Percentiles rank a stretch among this genome's conserved stretches.
phyloP scores from a whole-genome alignment of 495 filamentous ascomycete genomes.

The Neurospora sp. region DNA sequence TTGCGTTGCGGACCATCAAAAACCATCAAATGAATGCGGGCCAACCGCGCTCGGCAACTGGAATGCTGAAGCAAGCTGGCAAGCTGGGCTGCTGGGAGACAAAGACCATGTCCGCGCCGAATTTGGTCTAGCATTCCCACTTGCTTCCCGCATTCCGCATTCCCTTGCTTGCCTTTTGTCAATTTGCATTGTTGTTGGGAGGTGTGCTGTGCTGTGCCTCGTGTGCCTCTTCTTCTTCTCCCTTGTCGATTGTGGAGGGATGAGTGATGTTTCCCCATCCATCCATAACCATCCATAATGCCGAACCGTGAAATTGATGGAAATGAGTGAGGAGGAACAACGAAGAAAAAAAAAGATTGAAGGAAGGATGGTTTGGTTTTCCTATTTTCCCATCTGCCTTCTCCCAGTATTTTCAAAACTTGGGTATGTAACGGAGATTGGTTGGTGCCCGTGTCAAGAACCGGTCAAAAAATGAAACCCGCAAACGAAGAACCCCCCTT shows the following conservation, averaged over 20 bases:
- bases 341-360: not conserved
- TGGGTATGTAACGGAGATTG: not conserved
- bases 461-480: not conserved
- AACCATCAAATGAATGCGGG: conserved; percentile 12
- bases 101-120: conserved; percentile 34
- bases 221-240: not conserved
- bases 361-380: not conserved
- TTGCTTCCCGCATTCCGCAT: not conserved
- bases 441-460: not conserved
- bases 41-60: not conserved
- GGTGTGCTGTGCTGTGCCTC: not conserved
- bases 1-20: not conserved
- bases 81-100: conserved; percentile 7
- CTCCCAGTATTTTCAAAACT: not conserved
- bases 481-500: not conserved
- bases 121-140: conserved; percentile 18
- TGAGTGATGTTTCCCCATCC: not conserved
- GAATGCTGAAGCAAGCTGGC: conserved; percentile 8
- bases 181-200: not conserved
- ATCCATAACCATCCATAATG: not conserved
- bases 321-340: not conserved
- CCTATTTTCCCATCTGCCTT: not conserved
- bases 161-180: conserved; percentile 3
- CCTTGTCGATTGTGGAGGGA: not conserved
- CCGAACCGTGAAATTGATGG: not conserved